phyloP scores from a whole-genome alignment of 306 rosid species.

The Astragalus glycyphyllos region DNA sequence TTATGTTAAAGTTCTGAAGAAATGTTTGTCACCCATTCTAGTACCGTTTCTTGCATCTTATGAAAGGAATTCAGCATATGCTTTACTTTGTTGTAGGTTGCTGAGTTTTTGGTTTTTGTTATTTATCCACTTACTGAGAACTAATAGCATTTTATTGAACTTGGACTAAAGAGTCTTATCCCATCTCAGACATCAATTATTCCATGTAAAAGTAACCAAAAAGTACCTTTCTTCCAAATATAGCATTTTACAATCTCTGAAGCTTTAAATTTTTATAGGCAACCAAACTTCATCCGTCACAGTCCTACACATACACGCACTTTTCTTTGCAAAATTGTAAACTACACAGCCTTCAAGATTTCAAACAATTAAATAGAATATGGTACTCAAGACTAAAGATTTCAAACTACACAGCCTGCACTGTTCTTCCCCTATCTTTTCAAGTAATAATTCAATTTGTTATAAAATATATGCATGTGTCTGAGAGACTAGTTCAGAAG shows the following conservation, averaged over 20 bases:
- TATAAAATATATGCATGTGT: too few relatives aligned
- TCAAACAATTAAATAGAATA: too few relatives aligned
- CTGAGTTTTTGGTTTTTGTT: conserved; percentile 19
- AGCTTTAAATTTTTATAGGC: too few relatives aligned
- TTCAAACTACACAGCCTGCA: too few relatives aligned
- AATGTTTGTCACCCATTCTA: conserved; percentile 28
- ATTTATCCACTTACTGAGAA: not conserved
- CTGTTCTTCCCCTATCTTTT: too few relatives aligned
- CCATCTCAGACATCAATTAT: not conserved
- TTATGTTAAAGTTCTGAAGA: not conserved
- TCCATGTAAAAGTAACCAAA: conserved; percentile 16
- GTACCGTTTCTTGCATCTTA: conserved; percentile 15
- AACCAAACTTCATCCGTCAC: too few relatives aligned
- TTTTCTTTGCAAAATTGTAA: too few relatives aligned
- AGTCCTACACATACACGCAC: too few relatives aligned
- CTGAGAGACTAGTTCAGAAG: conserved; percentile 26
- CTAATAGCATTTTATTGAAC: not conserved
- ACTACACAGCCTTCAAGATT: too few relatives aligned
- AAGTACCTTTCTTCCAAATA: conserved; percentile 41
- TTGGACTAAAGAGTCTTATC: not conserved
- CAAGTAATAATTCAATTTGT: too few relatives aligned
- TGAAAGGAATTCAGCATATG: conserved; percentile 39
- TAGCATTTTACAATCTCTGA: too few relatives aligned
- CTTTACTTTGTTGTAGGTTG: conserved; percentile 35
- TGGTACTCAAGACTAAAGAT: too few relatives aligned